Percentiles rank a stretch among this genome's conserved stretches.
These are phyloP conservation scores for Fusarium poae DNA, from an alignment of 2,329 filamentous ascomycete species.

Conservation along the genomic window DNA sequence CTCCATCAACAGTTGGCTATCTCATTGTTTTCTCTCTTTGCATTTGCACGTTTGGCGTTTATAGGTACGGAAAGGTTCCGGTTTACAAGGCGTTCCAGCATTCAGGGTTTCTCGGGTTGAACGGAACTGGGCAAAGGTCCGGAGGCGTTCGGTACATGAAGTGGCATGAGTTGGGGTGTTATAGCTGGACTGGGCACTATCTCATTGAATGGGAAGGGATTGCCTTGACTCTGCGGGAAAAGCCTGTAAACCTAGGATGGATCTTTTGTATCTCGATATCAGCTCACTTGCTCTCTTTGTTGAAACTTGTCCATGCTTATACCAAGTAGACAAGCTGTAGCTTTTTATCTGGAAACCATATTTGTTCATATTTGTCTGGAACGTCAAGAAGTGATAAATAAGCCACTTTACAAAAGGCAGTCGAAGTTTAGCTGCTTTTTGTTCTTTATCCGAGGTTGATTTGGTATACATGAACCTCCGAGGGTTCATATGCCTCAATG, in stretches of 20 bases:
- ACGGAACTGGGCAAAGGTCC: constrained; percentile 5
- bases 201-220: background rate
- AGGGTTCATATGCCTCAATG: background rate
- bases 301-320: constrained; percentile 27
- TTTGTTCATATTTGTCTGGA: background rate
- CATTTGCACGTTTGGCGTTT: constrained; percentile 33
- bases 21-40: constrained; percentile 10
- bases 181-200: background rate
- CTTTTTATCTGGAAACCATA: constrained; percentile 1
- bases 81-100: constrained; percentile 35
- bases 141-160: constrained; percentile 7
- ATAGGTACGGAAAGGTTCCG: constrained; percentile 12
- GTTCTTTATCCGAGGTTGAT: no score
- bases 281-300: constrained; percentile 33
- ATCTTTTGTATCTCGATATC: constrained; percentile 38
- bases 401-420: background rate
- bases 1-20: constrained; percentile 8
- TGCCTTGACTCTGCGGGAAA: constrained; percentile 29
- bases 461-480: background rate
- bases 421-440: background rate
- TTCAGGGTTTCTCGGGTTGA: constrained; percentile 10
- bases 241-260: constrained; percentile 18
- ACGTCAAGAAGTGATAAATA: background rate
- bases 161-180: constrained; percentile 8
- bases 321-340: constrained; percentile 23